Percentiles rank a stretch among this genome's conserved stretches.
These are phyloP conservation scores for Blepharisma japonicum DNA, from an alignment of 73 alveolate species.

Conservation along the genomic window DNA sequence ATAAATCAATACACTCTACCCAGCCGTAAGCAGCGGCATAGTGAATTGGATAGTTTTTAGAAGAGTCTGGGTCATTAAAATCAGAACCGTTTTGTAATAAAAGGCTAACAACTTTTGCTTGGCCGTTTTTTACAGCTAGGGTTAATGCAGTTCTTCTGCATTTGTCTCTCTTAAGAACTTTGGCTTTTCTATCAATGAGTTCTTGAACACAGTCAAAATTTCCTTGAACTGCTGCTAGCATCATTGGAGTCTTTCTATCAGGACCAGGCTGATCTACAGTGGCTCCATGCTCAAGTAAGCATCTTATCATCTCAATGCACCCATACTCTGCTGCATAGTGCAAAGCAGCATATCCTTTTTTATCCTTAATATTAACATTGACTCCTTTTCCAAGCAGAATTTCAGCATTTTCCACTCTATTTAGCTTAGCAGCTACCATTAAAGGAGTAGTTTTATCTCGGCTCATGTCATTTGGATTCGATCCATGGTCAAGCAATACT, in stretches of 20 bases:
- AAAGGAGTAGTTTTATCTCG: slow-evolving; percentile 78
- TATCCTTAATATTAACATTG: slow-evolving; percentile 55
- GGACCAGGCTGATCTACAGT: slow-evolving; percentile 68
- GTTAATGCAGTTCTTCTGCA: slow-evolving; percentile 87
- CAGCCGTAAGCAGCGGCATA: slow-evolving; percentile 97
- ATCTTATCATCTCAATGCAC: slow-evolving; percentile 72
- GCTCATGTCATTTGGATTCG: slow-evolving; percentile 78
- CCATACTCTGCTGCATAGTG: slow-evolving; percentile 91
- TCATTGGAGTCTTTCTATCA: slow-evolving; percentile 87
- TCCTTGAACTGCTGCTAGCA: slow-evolving; percentile 87
- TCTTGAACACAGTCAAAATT: slow-evolving; percentile 79
- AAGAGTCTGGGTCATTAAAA: slow-evolving; percentile 83
- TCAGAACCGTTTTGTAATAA: slow-evolving; percentile 87
- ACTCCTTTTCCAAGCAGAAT: slow-evolving; percentile 33
- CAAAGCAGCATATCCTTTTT: slow-evolving; percentile 80
- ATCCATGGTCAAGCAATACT: slow-evolving; percentile 78
- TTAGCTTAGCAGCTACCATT: slow-evolving; percentile 38
- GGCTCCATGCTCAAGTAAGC: slow-evolving; percentile 69
- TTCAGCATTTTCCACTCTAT: neutral
- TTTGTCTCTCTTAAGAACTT: slow-evolving; percentile 77
- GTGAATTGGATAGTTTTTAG: slow-evolving; percentile 89
- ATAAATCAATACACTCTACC: slow-evolving; percentile 72
- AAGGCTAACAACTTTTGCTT: slow-evolving; percentile 72
- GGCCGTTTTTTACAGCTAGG: slow-evolving; percentile 93
- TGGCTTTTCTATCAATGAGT: slow-evolving; percentile 76